These are phyloP conservation scores for Suillus clintonianus DNA, from an alignment of 768 basidiomycete species.

Conservation along the genomic window DNA sequence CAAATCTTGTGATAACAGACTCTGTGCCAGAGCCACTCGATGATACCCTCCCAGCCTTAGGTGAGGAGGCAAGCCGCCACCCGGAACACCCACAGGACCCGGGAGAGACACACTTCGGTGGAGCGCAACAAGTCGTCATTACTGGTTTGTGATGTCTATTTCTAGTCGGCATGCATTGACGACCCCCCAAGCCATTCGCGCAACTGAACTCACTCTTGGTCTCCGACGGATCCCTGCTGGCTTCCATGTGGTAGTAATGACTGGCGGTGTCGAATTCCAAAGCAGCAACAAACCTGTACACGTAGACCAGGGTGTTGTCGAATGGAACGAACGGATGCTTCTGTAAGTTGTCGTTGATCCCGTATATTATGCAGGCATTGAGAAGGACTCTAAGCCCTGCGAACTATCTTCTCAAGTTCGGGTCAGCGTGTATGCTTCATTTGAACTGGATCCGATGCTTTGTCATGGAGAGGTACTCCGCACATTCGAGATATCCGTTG, in stretches of 20 bases:
- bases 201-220: conserved; percentile 7
- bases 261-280: not conserved
- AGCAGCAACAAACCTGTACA: not conserved
- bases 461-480: conserved; percentile 8
- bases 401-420: not conserved
- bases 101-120: not conserved
- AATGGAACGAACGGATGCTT: conserved; percentile 2
- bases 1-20: no score
- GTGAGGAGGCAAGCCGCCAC: no score
- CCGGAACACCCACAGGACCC: not conserved
- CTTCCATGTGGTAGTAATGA: conserved; percentile 4
- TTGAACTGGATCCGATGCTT: conserved; percentile 6
- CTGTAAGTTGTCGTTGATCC: not conserved
- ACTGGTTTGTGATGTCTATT: not conserved
- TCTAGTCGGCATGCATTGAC: no score
- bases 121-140: not conserved
- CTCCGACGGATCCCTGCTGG: conserved; percentile 10
- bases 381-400: not conserved
- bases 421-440: conserved; percentile 7
- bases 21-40: not conserved
- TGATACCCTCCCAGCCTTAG: not conserved
- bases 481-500: not conserved
- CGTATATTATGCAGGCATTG: not conserved
- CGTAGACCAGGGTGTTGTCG: not conserved
- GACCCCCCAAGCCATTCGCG: conserved; percentile 10